phyloP scores from a whole-genome alignment of 768 basidiomycete species.

The Russula vinacea region DNA sequence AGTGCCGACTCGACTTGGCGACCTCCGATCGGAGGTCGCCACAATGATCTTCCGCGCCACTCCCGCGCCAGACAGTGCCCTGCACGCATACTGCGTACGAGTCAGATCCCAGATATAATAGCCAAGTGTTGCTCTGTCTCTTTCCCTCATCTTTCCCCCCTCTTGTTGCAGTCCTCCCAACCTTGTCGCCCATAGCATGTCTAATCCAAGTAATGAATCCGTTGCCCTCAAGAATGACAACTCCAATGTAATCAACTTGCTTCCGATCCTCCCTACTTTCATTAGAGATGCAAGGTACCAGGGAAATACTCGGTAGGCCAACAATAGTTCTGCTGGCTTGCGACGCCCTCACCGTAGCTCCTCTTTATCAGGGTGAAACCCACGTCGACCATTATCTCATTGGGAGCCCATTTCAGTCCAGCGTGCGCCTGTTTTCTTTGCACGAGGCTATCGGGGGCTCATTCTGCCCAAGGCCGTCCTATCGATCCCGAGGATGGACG shows the following conservation, averaged over 20 bases:
- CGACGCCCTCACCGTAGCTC: not conserved
- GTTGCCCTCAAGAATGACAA: not conserved
- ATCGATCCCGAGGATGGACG: constrained; percentile 11
- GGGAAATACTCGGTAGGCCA: not conserved
- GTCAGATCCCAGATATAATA: too few relatives aligned
- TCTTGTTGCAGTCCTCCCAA: too few relatives aligned
- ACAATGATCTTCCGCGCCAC: too few relatives aligned
- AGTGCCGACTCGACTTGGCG: too few relatives aligned
- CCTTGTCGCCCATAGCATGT: too few relatives aligned
- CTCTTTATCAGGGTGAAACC: constrained; percentile 6
- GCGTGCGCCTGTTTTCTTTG: constrained; percentile 3
- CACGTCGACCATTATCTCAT: not conserved
- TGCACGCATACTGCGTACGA: too few relatives aligned
- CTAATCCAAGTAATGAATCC: too few relatives aligned
- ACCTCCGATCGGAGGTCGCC: too few relatives aligned
- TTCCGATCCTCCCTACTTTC: not conserved
- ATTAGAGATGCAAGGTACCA: constrained; percentile 15
- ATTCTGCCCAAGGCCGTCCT: constrained; percentile 2
- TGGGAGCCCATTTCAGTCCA: not conserved
- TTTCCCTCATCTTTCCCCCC: too few relatives aligned
- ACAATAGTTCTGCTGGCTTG: too few relatives aligned
- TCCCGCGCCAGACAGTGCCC: too few relatives aligned
- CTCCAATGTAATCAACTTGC: not conserved
- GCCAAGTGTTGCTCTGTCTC: too few relatives aligned
- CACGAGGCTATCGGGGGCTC: not conserved